phyloP scores from a whole-genome alignment of 225 moss, liverwort and hornwort species.

The Pseudoscleropodium purum region DNA sequence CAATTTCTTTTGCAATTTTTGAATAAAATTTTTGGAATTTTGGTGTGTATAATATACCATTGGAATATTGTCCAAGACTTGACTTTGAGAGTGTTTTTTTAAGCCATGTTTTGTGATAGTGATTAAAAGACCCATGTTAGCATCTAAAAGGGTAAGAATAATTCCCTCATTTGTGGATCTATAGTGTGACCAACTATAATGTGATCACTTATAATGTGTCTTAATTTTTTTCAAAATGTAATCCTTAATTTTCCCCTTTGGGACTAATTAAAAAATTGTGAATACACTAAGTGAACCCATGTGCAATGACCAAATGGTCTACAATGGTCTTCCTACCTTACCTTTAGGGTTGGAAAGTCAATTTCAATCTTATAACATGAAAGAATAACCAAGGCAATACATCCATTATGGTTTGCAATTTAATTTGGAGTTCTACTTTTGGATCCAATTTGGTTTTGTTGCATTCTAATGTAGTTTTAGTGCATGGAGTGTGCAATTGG shows the following conservation, averaged over 20 bases:
- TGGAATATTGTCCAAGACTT: too few relatives aligned
- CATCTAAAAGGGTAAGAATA: fast-evolving
- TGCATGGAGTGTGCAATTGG: not conserved
- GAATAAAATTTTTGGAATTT: too few relatives aligned
- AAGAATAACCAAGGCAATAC: not conserved
- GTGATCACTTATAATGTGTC: not conserved
- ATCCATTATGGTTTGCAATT: not conserved
- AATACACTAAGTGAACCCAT: not conserved
- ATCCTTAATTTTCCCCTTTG: too few relatives aligned
- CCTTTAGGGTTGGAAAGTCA: not conserved
- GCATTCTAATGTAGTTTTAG: not conserved
- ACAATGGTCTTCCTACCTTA: too few relatives aligned
- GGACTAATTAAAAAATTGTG: too few relatives aligned
- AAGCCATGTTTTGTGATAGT: too few relatives aligned
- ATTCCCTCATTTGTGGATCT: not conserved
- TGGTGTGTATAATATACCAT: too few relatives aligned
- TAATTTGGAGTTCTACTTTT: not conserved
- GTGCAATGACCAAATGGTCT: not conserved
- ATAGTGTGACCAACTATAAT: not conserved
- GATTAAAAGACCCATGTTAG: not conserved
- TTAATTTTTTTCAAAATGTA: not conserved
- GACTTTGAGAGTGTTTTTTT: too few relatives aligned
- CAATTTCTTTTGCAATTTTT: too few relatives aligned
- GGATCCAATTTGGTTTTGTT: not conserved
- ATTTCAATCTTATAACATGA: not conserved